Evolutionary conservation across 192 early-diverging fungal genomes (phyloP).

Genomic region (Linnemannia zychae): DNA sequence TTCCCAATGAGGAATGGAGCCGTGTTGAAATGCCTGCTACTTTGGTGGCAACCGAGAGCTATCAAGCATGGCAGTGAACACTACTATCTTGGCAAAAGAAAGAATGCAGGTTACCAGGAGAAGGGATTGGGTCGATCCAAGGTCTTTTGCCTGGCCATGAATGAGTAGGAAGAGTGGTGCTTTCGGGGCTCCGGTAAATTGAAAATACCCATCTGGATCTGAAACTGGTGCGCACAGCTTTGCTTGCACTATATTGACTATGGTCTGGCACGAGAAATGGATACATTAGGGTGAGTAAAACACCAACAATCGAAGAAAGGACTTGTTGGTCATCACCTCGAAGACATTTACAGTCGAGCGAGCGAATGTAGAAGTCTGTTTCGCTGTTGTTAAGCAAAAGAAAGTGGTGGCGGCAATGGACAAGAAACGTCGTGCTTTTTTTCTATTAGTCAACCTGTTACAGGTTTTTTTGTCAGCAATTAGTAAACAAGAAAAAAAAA

Average conservation of each 20-base stretch:
- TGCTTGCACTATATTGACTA: too few species aligned
- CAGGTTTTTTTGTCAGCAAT: not conserved
- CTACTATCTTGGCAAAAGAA: not conserved
- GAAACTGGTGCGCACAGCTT: too few species aligned
- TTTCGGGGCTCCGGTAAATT: not conserved
- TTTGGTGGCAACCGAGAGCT: not conserved
- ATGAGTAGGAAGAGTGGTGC: not conserved
- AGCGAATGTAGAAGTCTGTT: not conserved
- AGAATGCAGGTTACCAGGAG: not conserved
- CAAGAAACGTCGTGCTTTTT: not conserved
- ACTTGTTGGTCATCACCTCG: too few species aligned
- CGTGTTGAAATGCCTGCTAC: not conserved
- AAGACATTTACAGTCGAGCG: not conserved
- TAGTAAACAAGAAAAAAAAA: not conserved
- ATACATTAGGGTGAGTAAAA: not conserved
- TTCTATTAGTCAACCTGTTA: not conserved
- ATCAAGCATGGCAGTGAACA: not conserved
- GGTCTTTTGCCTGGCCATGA: not conserved
- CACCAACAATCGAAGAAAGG: not conserved
- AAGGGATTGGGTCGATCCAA: too few species aligned
- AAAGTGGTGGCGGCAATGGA: not conserved
- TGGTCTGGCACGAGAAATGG: not conserved
- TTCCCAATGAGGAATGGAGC: not conserved
- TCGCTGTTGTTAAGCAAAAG: not conserved
- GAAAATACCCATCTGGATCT: not conserved